Evolutionary conservation across 2,329 filamentous ascomycete species (phyloP).

Genomic region (Macrophomina pseudophaseolina): DNA sequence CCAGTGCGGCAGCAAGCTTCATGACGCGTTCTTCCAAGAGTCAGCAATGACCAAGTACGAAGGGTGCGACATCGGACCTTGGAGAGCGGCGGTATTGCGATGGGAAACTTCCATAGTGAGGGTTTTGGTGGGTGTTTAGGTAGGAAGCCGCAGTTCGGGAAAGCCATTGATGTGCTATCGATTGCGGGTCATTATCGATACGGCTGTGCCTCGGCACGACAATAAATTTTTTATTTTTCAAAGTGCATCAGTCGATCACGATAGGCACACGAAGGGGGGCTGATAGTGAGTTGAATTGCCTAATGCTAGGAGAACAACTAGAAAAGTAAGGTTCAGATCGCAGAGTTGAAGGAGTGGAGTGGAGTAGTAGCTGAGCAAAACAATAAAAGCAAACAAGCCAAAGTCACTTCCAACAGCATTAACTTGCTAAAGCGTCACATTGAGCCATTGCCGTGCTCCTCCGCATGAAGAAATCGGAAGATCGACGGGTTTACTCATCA

Average conservation of each 20-base stretch:
- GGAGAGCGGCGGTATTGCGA: conserved; percentile 48
- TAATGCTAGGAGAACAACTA: conserved; percentile 10
- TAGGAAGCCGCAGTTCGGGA: neutral
- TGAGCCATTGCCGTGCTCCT: conserved; percentile 1
- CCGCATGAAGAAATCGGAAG: neutral
- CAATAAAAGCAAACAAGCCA: conserved; percentile 11
- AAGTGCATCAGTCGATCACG: no score
- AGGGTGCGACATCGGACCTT: conserved; percentile 33
- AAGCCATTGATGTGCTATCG: neutral
- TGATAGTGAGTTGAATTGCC: neutral
- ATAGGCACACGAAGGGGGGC: no score
- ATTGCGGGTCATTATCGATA: neutral
- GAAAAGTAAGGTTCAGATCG: neutral
- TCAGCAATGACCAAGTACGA: neutral
- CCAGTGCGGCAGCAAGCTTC: conserved; percentile 45
- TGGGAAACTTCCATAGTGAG: conserved; percentile 48
- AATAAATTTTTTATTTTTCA: neutral
- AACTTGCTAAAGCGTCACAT: neutral
- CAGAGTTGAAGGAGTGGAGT: conserved; percentile 4
- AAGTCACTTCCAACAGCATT: neutral
- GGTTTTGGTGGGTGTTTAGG: neutral
- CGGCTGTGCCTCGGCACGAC: neutral
- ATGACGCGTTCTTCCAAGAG: conserved; percentile 44
- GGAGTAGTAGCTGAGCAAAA: conserved; percentile 18
- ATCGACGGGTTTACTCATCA: conserved; percentile 23